phyloP scores from a whole-genome alignment of 768 basidiomycete species.

The Leccinum uliginosum region DNA sequence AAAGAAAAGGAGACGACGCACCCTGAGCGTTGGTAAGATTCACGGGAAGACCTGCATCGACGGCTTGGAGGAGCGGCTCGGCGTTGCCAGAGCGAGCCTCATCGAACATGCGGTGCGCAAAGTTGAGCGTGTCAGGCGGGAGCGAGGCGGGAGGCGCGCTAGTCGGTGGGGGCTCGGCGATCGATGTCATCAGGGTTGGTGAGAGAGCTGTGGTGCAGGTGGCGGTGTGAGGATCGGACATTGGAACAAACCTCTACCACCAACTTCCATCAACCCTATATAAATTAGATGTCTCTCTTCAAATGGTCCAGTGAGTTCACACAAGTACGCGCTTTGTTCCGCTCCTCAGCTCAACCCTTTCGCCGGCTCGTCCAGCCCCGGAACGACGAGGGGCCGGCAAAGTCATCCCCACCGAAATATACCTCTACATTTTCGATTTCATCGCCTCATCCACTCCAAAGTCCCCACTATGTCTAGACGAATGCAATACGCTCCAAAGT shows the following conservation, averaged over 20 bases:
- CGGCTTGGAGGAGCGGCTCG: conserved; percentile 49
- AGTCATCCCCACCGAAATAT: not conserved
- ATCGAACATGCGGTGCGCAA: conserved; percentile 71
- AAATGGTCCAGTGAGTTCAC: not conserved
- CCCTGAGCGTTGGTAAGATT: conserved; percentile 75
- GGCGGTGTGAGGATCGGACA: no score
- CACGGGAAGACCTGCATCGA: conserved; percentile 64
- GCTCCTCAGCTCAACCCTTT: not conserved
- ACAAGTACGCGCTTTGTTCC: not conserved
- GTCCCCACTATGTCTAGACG: not conserved
- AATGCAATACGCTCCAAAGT: not conserved
- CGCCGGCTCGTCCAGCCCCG: not conserved
- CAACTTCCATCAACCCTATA: no score
- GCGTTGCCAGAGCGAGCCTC: conserved; percentile 61
- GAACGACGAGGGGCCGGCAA: not conserved
- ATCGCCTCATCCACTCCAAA: not conserved
- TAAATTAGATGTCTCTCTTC: not conserved
- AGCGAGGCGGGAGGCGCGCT: conserved; percentile 11
- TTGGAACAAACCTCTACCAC: no score
- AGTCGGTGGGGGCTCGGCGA: not conserved
- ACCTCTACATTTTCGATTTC: not conserved
- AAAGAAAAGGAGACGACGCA: conserved; percentile 19
- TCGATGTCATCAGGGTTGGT: not conserved
- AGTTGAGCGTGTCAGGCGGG: conserved; percentile 37
- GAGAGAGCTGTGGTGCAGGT: not conserved